phyloP scores from a whole-genome alignment of 2,329 filamentous ascomycete genomes.

The Fusarium sp. region DNA sequence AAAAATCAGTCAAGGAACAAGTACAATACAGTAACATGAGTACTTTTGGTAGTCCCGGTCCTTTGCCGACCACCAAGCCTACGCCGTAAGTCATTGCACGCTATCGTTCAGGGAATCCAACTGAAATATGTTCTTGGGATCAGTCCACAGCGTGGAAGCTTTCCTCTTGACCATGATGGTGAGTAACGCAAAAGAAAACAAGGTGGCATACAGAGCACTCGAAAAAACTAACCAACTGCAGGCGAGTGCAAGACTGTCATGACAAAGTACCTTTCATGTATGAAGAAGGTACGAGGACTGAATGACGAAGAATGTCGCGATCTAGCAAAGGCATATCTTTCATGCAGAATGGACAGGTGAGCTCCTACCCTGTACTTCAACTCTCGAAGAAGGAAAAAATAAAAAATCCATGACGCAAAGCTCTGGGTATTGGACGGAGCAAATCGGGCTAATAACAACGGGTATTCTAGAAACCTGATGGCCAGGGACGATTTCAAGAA shows the following conservation, averaged over 20 bases:
- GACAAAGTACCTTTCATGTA: conserved; percentile 84
- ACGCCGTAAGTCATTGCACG: conserved; percentile 67
- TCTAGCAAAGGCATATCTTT: conserved; percentile 88
- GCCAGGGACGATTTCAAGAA: conserved; percentile 95
- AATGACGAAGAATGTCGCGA: conserved; percentile 89
- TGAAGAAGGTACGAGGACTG: conserved; percentile 84
- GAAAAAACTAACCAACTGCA: conserved; percentile 52
- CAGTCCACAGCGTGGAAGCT: conserved; percentile 90
- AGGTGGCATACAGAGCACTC: background rate
- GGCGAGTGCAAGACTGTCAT: conserved; percentile 95
- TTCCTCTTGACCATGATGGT: conserved; percentile 91
- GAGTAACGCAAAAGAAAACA: conserved; percentile 32
- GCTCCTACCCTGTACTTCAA: conserved; percentile 44
- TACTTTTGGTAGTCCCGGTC: conserved; percentile 77
- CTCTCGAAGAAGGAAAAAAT: background rate
- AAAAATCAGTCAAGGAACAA: conserved; percentile 25
- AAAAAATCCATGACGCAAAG: conserved; percentile 28
- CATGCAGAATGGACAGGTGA: conserved; percentile 94
- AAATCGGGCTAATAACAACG: conserved; percentile 34
- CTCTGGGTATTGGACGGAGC: conserved; percentile 21
- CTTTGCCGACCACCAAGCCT: conserved; percentile 73
- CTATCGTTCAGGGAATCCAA: conserved; percentile 6
- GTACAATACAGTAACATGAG: conserved; percentile 59
- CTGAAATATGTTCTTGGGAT: conserved; percentile 23
- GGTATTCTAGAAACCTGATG: conserved; percentile 82